Evolutionary conservation across 1,284 basidiomycete genomes (phyloP).

Genomic region (Lentinula novae-zelandiae): DNA sequence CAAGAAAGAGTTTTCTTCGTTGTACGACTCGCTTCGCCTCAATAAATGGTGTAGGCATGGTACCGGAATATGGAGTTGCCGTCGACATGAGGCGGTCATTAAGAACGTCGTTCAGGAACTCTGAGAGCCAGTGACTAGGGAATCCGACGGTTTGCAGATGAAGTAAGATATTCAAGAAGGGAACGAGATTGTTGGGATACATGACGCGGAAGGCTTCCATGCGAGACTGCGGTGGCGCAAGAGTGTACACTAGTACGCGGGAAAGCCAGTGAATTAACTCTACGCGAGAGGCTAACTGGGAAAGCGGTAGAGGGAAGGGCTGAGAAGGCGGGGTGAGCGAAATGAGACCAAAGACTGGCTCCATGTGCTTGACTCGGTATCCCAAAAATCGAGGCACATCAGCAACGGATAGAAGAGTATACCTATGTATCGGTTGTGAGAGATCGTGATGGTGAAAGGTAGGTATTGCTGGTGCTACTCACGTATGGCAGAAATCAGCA

Average conservation of each 20-base stretch:
- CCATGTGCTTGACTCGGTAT: constrained; percentile 16
- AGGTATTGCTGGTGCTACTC: constrained; percentile 8
- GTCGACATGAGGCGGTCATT: constrained; percentile 25
- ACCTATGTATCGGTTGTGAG: constrained; percentile 19
- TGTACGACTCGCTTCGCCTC: constrained; percentile 17
- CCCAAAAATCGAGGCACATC: constrained; percentile 30
- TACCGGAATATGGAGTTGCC: constrained; percentile 22
- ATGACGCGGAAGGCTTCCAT: constrained; percentile 27
- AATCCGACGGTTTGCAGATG: constrained; percentile 20
- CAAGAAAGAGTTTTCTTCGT: too few relatives aligned
- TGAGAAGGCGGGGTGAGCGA: constrained; percentile 6
- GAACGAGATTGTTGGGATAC: constrained; percentile 34
- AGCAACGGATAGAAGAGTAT: constrained; percentile 25
- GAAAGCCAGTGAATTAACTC: constrained; percentile 35
- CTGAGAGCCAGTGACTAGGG: constrained; percentile 32
- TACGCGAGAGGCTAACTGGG: constrained; percentile 27
- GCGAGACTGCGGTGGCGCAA: constrained; percentile 26
- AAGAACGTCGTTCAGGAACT: constrained; percentile 28
- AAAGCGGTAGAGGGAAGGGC: constrained; percentile 23
- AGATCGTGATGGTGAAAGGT: neutral
- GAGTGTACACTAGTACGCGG: constrained; percentile 32
- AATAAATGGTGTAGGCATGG: constrained; percentile 26
- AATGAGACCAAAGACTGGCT: constrained; percentile 16
- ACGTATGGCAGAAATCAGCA: constrained; percentile 30
- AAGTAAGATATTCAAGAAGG: constrained; percentile 32